These are phyloP conservation scores for Gloeopeniophorella convolvens DNA, from an alignment of 768 basidiomycete species.

Conservation along the genomic window DNA sequence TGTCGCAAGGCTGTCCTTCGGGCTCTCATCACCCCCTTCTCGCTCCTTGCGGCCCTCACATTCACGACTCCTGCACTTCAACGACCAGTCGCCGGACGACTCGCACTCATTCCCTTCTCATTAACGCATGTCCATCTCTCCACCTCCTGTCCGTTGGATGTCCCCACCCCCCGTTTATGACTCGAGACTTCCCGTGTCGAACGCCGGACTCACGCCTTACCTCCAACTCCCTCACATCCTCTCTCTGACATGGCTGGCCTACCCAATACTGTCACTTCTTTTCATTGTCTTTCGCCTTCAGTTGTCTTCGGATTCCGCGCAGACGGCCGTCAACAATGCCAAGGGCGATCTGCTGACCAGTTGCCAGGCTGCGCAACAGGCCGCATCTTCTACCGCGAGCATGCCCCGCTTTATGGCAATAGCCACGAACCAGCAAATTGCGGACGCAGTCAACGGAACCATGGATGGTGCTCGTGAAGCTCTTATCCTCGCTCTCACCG, in stretches of 20 bases:
- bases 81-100: constrained; percentile 21
- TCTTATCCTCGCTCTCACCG: constrained; percentile 67
- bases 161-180: constrained; percentile 54
- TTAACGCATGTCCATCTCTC: constrained; percentile 25
- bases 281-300: constrained; percentile 83
- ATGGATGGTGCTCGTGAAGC: constrained; percentile 71
- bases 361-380: constrained; percentile 78
- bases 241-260: constrained; percentile 86
- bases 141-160: constrained; percentile 24
- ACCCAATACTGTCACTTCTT: constrained; percentile 81
- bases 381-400: constrained; percentile 75
- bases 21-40: constrained; percentile 4
- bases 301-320: constrained; percentile 62
- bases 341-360: constrained; percentile 74
- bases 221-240: constrained; percentile 77
- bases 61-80: not conserved
- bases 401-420: constrained; percentile 86
- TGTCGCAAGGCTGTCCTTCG: not conserved
- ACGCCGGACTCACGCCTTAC: constrained; percentile 62
- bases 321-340: constrained; percentile 59
- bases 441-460: constrained; percentile 70
- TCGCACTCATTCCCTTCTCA: not conserved
- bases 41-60: constrained; percentile 10
- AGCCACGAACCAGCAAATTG: constrained; percentile 75
- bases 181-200: constrained; percentile 27